phyloP scores from a whole-genome alignment of 306 rosid species.

The Cicer bijugum region DNA sequence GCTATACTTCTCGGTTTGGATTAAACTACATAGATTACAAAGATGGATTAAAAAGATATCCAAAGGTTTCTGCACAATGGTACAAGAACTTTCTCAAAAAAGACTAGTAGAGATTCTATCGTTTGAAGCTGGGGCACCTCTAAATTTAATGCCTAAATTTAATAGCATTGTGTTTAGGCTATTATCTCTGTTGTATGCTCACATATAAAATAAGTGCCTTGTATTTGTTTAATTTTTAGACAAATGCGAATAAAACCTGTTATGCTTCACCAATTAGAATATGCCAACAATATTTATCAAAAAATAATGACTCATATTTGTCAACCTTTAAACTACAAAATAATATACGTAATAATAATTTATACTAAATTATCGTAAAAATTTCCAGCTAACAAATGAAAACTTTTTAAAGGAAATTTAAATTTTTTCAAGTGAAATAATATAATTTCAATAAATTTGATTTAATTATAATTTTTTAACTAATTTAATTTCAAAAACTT shows the following conservation, averaged over 20 bases:
- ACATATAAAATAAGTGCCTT: neutral
- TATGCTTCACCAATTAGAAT: neutral
- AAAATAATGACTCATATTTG: no score
- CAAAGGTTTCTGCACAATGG: constrained; percentile 50
- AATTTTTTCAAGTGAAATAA: no score
- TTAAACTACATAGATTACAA: constrained; percentile 54
- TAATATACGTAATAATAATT: no score
- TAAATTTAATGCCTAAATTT: no score
- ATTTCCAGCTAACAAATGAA: no score
- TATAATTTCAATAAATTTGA: no score
- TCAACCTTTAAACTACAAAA: no score
- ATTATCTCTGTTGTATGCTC: neutral
- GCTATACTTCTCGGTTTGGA: constrained; percentile 55
- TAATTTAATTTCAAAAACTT: no score
- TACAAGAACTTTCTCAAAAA: constrained; percentile 45
- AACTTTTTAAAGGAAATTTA: no score
- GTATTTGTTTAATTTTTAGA: constrained; percentile 1
- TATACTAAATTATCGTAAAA: no score
- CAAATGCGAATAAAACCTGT: neutral
- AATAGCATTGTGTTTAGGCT: neutral
- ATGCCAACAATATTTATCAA: neutral
- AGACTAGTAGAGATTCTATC: neutral
- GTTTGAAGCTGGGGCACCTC: neutral
- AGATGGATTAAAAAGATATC: constrained; percentile 2
- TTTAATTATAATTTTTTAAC: no score